Evolutionary conservation across 2,329 filamentous ascomycete genomes (phyloP), one percentile per base, ranked within the genome.

Genomic region (Trichoderma brevicompactum): DNA sequence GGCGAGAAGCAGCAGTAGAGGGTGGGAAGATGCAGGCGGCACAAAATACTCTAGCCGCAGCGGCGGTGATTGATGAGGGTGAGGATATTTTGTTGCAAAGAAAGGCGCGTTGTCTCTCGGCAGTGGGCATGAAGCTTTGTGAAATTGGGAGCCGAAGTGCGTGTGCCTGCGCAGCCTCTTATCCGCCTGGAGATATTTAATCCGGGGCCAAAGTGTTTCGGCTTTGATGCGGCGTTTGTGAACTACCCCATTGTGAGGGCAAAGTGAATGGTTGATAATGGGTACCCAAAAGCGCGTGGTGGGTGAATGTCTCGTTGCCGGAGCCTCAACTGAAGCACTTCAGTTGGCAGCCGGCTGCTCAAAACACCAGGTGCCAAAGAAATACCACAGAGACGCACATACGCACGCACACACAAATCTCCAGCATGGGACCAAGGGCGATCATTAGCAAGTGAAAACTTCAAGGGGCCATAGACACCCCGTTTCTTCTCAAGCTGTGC

Each of bases 191-290:
- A 46, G 34, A 49, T 56, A 34, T 41, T 56, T 64, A 49, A 55
- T 43, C 52, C 10, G 50, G n/a, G 49, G 40, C 40, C 7, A 28
- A 19, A 34, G 19, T 34, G 41, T 10, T 41, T 48, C 43, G 60
- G 9, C 19, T 6, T 13, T 41, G 34, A 34, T 19, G 43, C 61
- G n/a, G 61, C 44, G 9, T 23, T 40, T 8, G 36, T 23, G 19
- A 52, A 5, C 40, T 40, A 23, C 32, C 46, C 46, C n/a, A 50
- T 65, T 46, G 48, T 34, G 46, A 46, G 10, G 46, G 23, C 23
- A 36, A 65, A 41, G 63, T 65, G 63, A 59, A 65, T 65, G 54
- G n/a, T 56, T 9, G 43, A 43, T n/a, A 40, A 54, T 48, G 23
- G 50, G 15, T 19, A 17, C 49, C n/a, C 40, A n/a, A 54, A 13